These are phyloP conservation scores for Apiospora aurea DNA, from an alignment of 2,329 filamentous ascomycete species.

Conservation along the genomic window DNA sequence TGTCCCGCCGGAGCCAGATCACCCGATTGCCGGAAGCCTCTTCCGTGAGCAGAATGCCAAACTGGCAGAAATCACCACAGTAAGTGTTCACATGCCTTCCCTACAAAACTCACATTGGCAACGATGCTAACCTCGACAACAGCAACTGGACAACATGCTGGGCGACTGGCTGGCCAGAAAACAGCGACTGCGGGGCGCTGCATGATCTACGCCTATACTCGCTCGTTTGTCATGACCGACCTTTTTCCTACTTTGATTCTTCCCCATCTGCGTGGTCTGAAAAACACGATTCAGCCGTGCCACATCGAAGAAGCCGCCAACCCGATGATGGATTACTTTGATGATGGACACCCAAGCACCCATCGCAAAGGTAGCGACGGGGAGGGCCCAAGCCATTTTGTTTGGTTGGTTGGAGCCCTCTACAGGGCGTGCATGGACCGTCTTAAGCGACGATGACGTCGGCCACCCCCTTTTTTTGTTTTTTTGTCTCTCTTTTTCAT, in stretches of 20 bases:
- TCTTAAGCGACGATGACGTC: neutral
- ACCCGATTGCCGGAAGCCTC: slow-evolving; percentile 80
- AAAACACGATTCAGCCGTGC: neutral
- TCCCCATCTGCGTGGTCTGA: neutral
- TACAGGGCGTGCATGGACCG: neutral
- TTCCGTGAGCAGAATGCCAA: slow-evolving; percentile 89
- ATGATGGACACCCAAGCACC: neutral
- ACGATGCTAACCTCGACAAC: slow-evolving; percentile 29
- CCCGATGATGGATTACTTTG: neutral
- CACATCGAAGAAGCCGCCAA: neutral
- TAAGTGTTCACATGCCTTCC: slow-evolving; percentile 47
- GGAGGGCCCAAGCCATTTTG: neutral
- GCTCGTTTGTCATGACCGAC: neutral
- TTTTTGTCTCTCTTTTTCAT: neutral
- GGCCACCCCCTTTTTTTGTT: neutral
- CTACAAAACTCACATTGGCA: neutral
- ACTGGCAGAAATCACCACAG: slow-evolving; percentile 83
- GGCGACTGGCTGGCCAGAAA: slow-evolving; percentile 80
- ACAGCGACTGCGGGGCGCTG: slow-evolving; percentile 63
- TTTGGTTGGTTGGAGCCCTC: too few species aligned
- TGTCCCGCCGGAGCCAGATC: slow-evolving; percentile 80
- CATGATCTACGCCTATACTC: neutral
- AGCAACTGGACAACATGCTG: slow-evolving; percentile 87
- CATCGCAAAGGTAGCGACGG: neutral
- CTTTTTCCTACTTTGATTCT: neutral